phyloP scores from a whole-genome alignment of 495 filamentous ascomycete species.

The Aspergillus coremiiformis region DNA sequence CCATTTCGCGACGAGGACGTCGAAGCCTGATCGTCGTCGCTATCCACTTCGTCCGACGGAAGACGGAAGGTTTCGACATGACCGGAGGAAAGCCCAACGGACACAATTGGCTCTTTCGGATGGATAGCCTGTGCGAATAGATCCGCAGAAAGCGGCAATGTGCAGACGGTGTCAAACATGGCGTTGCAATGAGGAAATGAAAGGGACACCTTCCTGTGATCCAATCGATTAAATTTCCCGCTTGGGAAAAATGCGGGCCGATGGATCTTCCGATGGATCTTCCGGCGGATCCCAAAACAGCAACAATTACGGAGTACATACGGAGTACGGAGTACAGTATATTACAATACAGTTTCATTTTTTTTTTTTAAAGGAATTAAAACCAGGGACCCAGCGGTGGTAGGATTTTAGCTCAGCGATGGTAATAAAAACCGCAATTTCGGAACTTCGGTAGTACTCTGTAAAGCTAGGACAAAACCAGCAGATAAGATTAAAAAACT shows the following conservation, averaged over 20 bases:
- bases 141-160: constrained; percentile 77
- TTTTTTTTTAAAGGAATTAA: too few relatives aligned
- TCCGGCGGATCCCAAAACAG: neutral
- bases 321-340: too few relatives aligned
- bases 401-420: too few relatives aligned
- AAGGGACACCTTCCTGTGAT: neutral
- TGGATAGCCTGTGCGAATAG: constrained; percentile 86
- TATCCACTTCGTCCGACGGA: constrained; percentile 45
- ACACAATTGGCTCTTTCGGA: constrained; percentile 71
- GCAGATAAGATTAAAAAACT: too few relatives aligned
- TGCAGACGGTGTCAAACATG: constrained; percentile 84
- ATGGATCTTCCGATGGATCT: constrained; percentile 22
- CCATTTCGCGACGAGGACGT: constrained; percentile 45
- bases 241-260: constrained; percentile 18
- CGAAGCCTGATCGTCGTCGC: constrained; percentile 43
- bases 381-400: too few relatives aligned
- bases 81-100: constrained; percentile 74
- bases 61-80: constrained; percentile 84
- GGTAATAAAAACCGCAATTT: too few relatives aligned
- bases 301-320: too few relatives aligned
- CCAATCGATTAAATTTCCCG: constrained; percentile 2
- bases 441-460: too few relatives aligned
- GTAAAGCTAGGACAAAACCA: too few relatives aligned
- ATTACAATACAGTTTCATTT: too few relatives aligned
- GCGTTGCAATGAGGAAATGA: constrained; percentile 2